Evolutionary conservation across 768 basidiomycete species (phyloP).

Genomic region (Chiua virens): DNA sequence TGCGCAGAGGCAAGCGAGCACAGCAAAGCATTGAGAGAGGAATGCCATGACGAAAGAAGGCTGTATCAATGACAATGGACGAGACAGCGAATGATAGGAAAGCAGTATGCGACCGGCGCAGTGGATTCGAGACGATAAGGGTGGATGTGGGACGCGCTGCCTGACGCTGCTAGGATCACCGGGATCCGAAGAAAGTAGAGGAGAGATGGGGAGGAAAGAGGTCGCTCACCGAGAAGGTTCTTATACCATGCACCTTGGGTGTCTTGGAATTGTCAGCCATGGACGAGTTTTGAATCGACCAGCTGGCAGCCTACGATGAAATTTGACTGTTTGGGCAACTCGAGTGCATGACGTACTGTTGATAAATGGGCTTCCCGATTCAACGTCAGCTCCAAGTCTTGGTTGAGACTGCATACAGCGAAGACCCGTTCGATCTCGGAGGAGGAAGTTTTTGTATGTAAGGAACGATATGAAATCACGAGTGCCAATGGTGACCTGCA

Average conservation of each 20-base stretch:
- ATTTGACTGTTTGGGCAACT: background rate
- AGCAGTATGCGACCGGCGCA: conserved; percentile 26
- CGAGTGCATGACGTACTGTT: too few species aligned
- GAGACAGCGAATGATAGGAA: conserved; percentile 2
- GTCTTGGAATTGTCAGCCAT: conserved; percentile 22
- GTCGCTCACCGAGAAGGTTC: conserved; percentile 4
- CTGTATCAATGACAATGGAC: conserved; percentile 9
- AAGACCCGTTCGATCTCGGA: too few species aligned
- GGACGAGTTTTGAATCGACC: conserved; percentile 7
- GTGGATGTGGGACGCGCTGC: conserved; percentile 18
- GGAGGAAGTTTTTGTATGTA: too few species aligned
- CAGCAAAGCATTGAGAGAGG: conserved; percentile 46
- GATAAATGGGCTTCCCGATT: too few species aligned
- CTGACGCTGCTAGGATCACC: conserved; percentile 44
- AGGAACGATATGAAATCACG: too few species aligned
- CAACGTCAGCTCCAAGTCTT: too few species aligned
- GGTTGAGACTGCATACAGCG: too few species aligned
- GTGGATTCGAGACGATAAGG: conserved; percentile 19
- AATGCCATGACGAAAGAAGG: conserved; percentile 44
- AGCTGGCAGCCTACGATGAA: conserved; percentile 10
- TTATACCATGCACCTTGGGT: conserved; percentile 20
- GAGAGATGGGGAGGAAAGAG: conserved; percentile 35
- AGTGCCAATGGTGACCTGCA: too few species aligned
- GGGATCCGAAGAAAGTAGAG: conserved; percentile 46
- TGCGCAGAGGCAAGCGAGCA: conserved; percentile 46